Conservation (phyloP, 2,329 filamentous ascomycete genomes). For the Fusarium hostae region DNA sequence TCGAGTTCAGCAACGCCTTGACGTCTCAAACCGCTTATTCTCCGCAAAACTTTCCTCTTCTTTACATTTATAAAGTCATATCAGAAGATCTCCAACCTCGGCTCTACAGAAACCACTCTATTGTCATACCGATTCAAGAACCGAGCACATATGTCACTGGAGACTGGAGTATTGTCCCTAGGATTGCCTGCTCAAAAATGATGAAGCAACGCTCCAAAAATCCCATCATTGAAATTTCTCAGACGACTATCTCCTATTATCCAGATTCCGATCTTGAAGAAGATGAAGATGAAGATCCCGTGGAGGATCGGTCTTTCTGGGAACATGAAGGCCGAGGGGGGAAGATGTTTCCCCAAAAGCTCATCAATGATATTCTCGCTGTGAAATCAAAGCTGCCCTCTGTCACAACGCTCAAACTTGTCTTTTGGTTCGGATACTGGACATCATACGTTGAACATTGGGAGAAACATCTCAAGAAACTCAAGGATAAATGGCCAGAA, state of each 20-base stretch:
- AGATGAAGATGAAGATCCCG: background rate
- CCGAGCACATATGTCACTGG: background rate
- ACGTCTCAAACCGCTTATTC: background rate
- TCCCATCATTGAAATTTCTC: background rate
- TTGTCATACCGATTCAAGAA: background rate
- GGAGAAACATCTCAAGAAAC: background rate
- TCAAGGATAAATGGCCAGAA: background rate
- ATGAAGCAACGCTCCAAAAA: background rate
- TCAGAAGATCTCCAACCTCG: background rate
- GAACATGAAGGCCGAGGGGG: rapidly evolving
- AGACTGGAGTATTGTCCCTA: background rate
- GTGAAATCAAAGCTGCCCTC: background rate
- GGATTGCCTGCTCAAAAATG: background rate
- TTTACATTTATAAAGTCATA: background rate
- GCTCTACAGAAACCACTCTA: background rate
- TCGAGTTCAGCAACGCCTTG: background rate
- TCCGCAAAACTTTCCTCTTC: background rate
- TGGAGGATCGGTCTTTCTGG: rapidly evolving
- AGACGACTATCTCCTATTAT: background rate
- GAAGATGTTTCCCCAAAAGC: background rate
- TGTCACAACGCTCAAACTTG: background rate
- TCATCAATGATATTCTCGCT: background rate
- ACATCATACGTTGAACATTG: rapidly evolving
- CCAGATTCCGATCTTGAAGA: background rate
- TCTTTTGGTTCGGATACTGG: background rate